Evolutionary conservation across 2,329 filamentous ascomycete species (phyloP).

Genomic region (Acephala macrosclerotiorum): DNA sequence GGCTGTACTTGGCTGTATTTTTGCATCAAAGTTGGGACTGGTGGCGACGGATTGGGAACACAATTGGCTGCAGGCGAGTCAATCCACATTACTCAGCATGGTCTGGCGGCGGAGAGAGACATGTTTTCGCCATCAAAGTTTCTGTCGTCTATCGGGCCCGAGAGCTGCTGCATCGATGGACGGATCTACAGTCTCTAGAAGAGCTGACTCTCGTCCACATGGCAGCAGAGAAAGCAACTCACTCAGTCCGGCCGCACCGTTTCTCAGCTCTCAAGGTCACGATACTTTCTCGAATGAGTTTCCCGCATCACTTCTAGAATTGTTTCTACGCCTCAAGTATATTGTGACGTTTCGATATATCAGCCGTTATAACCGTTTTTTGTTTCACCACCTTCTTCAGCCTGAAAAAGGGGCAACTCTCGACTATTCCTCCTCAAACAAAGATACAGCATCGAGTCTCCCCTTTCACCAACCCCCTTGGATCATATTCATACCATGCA

Average conservation of each 20-base stretch:
- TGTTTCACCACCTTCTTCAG: background rate
- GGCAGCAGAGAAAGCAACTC: background rate
- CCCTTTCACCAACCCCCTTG: background rate
- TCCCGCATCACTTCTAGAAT: slow-evolving; percentile 2
- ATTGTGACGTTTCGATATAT: slow-evolving; percentile 11
- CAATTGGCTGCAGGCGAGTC: background rate
- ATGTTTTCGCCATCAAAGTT: background rate
- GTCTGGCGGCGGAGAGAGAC: background rate
- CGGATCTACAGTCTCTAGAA: slow-evolving; percentile 4
- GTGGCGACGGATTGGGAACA: background rate
- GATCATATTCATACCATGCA: slow-evolving; percentile 3
- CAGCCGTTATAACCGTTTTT: background rate
- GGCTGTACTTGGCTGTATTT: background rate
- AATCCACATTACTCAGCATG: slow-evolving; percentile 7
- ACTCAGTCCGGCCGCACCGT: background rate
- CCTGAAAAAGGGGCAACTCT: background rate
- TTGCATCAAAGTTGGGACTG: background rate
- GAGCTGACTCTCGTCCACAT: slow-evolving; percentile 1
- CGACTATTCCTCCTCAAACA: background rate
- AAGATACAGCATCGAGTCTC: slow-evolving; percentile 4
- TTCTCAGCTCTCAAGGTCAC: slow-evolving; percentile 2
- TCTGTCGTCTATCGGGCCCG: background rate
- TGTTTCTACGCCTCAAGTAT: slow-evolving; percentile 7
- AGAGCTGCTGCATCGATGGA: background rate
- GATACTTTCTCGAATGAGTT: background rate